Conservation (phyloP, 768 basidiomycete genomes). For the Rubroboletus satanas region DNA sequence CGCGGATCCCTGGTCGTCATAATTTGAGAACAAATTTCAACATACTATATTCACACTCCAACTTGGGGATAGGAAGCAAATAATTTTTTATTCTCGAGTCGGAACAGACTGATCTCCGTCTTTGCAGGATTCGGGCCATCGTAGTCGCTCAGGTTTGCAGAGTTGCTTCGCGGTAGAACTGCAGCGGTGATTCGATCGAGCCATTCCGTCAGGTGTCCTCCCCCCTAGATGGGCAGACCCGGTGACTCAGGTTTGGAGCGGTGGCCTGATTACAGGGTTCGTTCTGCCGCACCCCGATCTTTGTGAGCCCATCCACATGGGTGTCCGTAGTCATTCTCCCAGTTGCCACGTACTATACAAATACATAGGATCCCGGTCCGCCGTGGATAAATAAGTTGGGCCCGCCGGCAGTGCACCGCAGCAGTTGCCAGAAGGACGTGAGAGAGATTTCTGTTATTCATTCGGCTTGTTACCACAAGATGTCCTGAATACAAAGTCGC, state of each 20-base stretch:
- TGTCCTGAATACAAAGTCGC: neutral
- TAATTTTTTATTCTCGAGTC: neutral
- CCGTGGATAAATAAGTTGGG: neutral
- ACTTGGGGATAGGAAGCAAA: neutral
- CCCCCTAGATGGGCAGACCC: neutral
- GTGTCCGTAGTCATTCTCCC: neutral
- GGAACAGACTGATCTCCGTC: conserved; percentile 8
- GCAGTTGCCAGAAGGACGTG: neutral
- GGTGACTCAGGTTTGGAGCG: conserved; percentile 5
- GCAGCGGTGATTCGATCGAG: neutral
- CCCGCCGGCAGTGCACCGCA: conserved; percentile 4
- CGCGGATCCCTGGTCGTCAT: neutral
- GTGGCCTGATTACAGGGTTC: neutral
- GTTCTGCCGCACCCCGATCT: neutral
- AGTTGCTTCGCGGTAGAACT: conserved; percentile 23
- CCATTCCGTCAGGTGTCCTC: neutral
- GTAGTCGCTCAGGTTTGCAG: conserved; percentile 10
- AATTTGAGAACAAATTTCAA: neutral
- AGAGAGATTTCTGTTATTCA: neutral
- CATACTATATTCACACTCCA: neutral
- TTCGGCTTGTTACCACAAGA: neutral
- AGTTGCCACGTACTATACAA: conserved; percentile 18
- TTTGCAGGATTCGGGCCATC: neutral
- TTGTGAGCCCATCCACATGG: neutral
- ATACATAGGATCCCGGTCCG: neutral